phyloP scores from a whole-genome alignment of 2,329 filamentous ascomycete genomes.

The Graphilbum fragrans region DNA sequence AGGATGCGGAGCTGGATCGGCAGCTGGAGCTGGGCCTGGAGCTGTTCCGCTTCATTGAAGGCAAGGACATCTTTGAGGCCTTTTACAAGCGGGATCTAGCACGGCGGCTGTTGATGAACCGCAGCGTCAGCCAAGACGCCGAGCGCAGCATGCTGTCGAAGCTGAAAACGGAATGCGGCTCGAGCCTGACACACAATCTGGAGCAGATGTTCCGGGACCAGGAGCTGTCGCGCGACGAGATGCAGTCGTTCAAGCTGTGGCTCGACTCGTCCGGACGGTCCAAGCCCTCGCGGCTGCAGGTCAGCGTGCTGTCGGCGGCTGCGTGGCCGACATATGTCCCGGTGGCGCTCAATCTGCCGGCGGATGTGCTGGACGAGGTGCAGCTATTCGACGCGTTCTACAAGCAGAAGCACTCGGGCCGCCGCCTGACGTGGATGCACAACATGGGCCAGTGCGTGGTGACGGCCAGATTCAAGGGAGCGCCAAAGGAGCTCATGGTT shows the following conservation, averaged over 20 bases:
- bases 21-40: slow-evolving; percentile 90
- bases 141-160: slow-evolving; percentile 92
- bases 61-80: slow-evolving; percentile 94
- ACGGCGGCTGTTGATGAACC: slow-evolving; percentile 75
- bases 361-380: slow-evolving; percentile 63
- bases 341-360: slow-evolving; percentile 55
- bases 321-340: slow-evolving; percentile 84
- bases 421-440: slow-evolving; percentile 85
- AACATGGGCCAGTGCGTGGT: slow-evolving; percentile 83
- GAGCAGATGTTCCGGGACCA: slow-evolving; percentile 99
- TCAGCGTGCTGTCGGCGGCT: slow-evolving; percentile 81
- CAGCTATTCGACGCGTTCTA: slow-evolving; percentile 78
- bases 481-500: slow-evolving; percentile 77
- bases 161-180: slow-evolving; percentile 85
- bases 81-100: slow-evolving; percentile 99
- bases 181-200: slow-evolving; percentile 89
- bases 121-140: slow-evolving; percentile 87
- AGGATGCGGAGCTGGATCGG: slow-evolving; percentile 82
- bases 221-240: slow-evolving; percentile 84
- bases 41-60: slow-evolving; percentile 91
- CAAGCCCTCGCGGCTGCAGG: slow-evolving; percentile 51
- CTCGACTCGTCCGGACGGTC: not conserved
- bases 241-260: slow-evolving; percentile 71
- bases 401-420: slow-evolving; percentile 76
- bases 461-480: slow-evolving; percentile 66